Base-by-base conservation (phyloP, 768 basidiomycete genomes). In the Clathrus columnatus region DNA sequence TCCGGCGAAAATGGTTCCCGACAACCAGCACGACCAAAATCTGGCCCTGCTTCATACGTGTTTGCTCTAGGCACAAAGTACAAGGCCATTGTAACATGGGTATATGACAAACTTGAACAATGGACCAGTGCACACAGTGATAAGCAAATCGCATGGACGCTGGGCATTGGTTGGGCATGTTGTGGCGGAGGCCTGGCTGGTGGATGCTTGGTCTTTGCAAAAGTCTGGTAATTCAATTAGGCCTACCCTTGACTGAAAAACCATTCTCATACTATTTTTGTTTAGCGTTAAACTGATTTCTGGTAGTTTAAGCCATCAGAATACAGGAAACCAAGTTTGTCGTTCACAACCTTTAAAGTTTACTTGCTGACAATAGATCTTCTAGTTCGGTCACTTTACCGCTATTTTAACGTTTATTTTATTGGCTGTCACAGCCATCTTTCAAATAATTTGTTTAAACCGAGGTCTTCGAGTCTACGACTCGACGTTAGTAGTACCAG, bases 141-240 rank as follows among this genome's bases (percentile, higher is more conserved):
- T 64, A 86, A 80, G 61, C 83, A 84, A 52, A 74, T 98, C 42
- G 85, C 86, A 6, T 96, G 92, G 90, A 84, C 88, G 24, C 75
- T 94, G 45, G 94, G 93, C 14, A 91, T 98, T 49, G 85, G 85
- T 1, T 97, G 94, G 95, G 88, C 91, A 2, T 92, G 92, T 59
- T 83, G 84, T 53, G 93, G 94, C 29, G 94, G 94, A 11, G 86
- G 91, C 30, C 73, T 98, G 36, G 91, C 91, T 5, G 95, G 94
- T 5, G 83, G 84, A 42, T 87, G 84, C 68, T 74, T 98, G 56
- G 91, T 98, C 2, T 94, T 97, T 59, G 85, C 85, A 5, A 86
- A 82, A 64, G 74, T 84, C 21, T 80, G 77, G 84, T 85, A 62
- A 64, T 83, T 73, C 7, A 27, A 46, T 5, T 28, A 48, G 26